Evolutionary conservation across 2,329 filamentous ascomycete species (phyloP).

Genomic region (Herpotrichia juniperi): DNA sequence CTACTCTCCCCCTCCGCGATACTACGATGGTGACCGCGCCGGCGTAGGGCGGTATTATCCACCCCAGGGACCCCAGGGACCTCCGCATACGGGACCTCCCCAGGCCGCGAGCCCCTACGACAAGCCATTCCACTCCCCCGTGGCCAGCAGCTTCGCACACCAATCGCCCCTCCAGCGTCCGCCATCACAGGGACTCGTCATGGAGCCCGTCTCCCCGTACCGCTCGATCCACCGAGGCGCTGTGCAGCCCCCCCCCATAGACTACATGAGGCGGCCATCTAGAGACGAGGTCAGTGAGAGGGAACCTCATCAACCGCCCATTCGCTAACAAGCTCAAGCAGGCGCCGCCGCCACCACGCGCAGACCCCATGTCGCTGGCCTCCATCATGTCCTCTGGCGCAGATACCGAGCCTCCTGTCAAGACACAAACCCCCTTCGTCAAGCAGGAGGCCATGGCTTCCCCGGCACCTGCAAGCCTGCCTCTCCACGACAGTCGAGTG

Average conservation of each 20-base stretch:
- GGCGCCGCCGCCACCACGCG: slow-evolving; percentile 74
- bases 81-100: slow-evolving; percentile 20
- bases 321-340: slow-evolving; percentile 29
- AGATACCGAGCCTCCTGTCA: slow-evolving; percentile 63
- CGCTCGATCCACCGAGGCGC: slow-evolving; percentile 39
- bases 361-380: slow-evolving; percentile 93
- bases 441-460: slow-evolving; percentile 43
- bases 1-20: slow-evolving; percentile 50
- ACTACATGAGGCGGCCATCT: slow-evolving; percentile 37
- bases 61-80: slow-evolving; percentile 35
- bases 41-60: slow-evolving; percentile 39
- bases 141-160: slow-evolving; percentile 38
- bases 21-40: slow-evolving; percentile 51
- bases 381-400: slow-evolving; percentile 89
- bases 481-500: slow-evolving; percentile 21
- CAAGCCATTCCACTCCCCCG: slow-evolving; percentile 46
- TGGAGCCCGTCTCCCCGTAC: slow-evolving; percentile 48
- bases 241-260: slow-evolving; percentile 41
- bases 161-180: slow-evolving; percentile 46
- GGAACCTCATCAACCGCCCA: slow-evolving; percentile 1
- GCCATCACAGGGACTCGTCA: slow-evolving; percentile 39
- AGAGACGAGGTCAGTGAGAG: slow-evolving; percentile 40
- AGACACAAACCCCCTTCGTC: slow-evolving; percentile 47
- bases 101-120: slow-evolving; percentile 44
- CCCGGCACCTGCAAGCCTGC: slow-evolving; percentile 31